Percentiles rank a stretch among this genome's conserved stretches.
phyloP scores from a whole-genome alignment of 202 grass and related monocot species.

The Carex arenaria region DNA sequence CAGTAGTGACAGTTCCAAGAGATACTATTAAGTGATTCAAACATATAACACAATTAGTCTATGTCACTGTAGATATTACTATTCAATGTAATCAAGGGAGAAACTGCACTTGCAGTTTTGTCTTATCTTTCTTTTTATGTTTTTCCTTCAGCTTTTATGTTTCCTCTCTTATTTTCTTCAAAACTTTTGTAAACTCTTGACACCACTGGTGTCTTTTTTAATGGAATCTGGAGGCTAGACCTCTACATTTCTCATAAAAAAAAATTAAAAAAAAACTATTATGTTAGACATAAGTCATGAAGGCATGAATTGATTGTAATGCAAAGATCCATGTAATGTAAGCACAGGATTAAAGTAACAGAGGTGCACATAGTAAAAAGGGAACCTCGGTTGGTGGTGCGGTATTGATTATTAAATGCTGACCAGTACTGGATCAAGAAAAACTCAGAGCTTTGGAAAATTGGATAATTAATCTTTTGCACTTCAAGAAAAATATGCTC shows the following conservation, averaged over 20 bases:
- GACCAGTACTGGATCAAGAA: not conserved
- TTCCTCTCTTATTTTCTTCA: too few relatives aligned
- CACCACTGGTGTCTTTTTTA: too few relatives aligned
- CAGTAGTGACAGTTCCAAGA: not conserved
- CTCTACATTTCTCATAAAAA: too few relatives aligned
- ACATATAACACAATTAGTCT: too few relatives aligned
- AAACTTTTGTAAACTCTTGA: too few relatives aligned
- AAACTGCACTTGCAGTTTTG: too few relatives aligned
- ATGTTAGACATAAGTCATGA: not conserved
- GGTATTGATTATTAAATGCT: conserved; percentile 11
- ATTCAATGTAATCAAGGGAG: too few relatives aligned
- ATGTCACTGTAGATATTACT: not conserved
- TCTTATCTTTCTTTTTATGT: too few relatives aligned
- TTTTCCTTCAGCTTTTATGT: too few relatives aligned
- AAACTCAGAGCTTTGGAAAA: not conserved
- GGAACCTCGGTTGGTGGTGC: not conserved
- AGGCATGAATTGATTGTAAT: not conserved
- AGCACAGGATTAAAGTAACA: not conserved
- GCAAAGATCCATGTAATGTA: not conserved
- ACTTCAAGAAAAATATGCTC: not conserved
- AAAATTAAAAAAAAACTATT: too few relatives aligned
- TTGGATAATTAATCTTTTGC: not conserved
- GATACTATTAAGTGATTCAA: not conserved
- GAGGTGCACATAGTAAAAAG: not conserved
- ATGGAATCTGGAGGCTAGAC: too few relatives aligned